Evolutionary conservation across 2,329 filamentous ascomycete genomes (phyloP), one percentile per base, ranked within the genome.

Genomic region (Alternaria gaisen): DNA sequence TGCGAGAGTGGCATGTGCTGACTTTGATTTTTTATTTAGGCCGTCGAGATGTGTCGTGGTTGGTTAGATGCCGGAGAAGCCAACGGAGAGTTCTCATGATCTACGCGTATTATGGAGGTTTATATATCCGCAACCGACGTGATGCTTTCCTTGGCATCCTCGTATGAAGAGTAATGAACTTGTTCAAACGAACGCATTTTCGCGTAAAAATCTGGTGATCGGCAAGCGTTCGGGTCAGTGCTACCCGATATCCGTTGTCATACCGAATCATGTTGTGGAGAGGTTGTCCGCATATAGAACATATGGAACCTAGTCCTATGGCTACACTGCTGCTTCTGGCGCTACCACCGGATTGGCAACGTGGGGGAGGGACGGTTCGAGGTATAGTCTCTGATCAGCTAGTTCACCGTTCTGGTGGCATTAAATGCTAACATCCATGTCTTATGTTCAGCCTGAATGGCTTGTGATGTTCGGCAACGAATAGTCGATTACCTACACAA

Each of bases 1-100:
- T 44, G 10, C 34, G 46, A 30, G 34, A 43, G 46, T 58, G 41
- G 34, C 26, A 43, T 41, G 30, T 56, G 58, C 60, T 63, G 47
- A 65, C 51, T 50, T 53, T 12, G 40, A 16, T 36, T 20, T 3
- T 14, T 51, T 22, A 28, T 48, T 53, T 46, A 65, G 63, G 91
- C 91, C 1, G 91, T 94, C 38, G 82, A 91, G 75, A 94, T 93
- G 90, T 90, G 88, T 71, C 87, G 84, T 72, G 91, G 91, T 34
- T 94, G 91, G 91, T 74, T 86, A 53, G 80, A 81, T n/a, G 73
- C 78, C 22, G 79, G 80, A 41, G 80, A 79, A 56, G 58, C 72
- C 40, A 76, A 77, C 61, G 74, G 74, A 56, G 75, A 77, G 48
- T 72, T 72, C 48, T 67, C 69, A 44, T 68, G 57, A 64, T 68